Evolutionary conservation across 768 basidiomycete genomes (phyloP).

Genomic region (Tricholoma hemisulphureum): DNA sequence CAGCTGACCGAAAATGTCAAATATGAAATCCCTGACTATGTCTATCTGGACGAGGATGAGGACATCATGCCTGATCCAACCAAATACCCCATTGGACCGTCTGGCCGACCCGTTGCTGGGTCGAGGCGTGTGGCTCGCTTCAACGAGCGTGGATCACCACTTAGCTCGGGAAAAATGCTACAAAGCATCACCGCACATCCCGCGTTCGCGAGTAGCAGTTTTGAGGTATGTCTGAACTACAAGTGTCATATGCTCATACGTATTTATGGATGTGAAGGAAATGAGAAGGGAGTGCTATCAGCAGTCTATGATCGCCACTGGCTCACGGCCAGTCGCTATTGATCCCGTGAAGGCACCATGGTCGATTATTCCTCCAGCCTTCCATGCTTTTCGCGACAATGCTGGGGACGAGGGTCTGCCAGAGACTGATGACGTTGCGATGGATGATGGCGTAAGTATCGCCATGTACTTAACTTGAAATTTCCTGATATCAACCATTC

Average conservation of each 20-base stretch:
- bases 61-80: background rate
- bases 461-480: no score
- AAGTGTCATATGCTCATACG: background rate
- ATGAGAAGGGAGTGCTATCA: conserved; percentile 30
- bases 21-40: background rate
- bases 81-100: conserved; percentile 2
- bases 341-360: conserved; percentile 20
- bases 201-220: conserved; percentile 22
- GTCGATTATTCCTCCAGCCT: conserved; percentile 26
- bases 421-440: background rate
- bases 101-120: conserved; percentile 11
- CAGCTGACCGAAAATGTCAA: background rate
- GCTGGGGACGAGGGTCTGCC: background rate
- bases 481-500: no score
- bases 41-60: background rate
- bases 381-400: conserved; percentile 18
- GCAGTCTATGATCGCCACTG: conserved; percentile 25
- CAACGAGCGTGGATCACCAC: conserved; percentile 1
- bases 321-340: conserved; percentile 20
- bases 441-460: background rate
- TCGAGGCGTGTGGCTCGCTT: conserved; percentile 11
- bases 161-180: conserved; percentile 14
- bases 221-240: conserved; percentile 22
- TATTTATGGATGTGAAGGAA: conserved; percentile 21
- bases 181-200: conserved; percentile 31